Evolutionary conservation across 257 asterid species (phyloP).

Genomic region (Plectranthus barbatus): DNA sequence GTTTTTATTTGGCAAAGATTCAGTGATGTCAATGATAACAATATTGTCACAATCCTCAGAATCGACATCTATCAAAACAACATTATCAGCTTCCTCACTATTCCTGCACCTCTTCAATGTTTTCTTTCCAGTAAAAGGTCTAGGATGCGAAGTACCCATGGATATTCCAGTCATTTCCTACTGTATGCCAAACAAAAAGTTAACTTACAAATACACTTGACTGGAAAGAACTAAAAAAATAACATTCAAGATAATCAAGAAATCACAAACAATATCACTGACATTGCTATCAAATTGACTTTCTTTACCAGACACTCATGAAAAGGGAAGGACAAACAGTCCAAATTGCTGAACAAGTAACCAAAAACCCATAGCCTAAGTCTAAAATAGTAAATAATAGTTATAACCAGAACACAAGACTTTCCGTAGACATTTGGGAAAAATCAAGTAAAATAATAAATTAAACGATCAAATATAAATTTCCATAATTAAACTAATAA

Average conservation of each 20-base stretch:
- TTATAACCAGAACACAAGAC: not conserved
- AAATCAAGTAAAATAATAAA: not conserved
- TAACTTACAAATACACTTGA: conserved; percentile 6
- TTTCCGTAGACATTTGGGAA: not conserved
- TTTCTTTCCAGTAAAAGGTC: conserved; percentile 38
- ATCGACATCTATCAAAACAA: conserved; percentile 61
- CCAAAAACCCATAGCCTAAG: not conserved
- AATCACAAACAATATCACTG: not conserved
- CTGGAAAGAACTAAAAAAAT: not conserved
- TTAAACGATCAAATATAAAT: not conserved
- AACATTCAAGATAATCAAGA: not conserved
- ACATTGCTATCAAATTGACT: not conserved
- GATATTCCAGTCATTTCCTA: conserved; percentile 49
- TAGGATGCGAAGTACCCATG: conserved; percentile 28
- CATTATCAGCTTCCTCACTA: conserved; percentile 27
- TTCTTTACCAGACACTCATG: not conserved
- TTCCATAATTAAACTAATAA: not conserved
- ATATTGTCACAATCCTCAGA: conserved; percentile 34
- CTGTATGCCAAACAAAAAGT: conserved; percentile 18
- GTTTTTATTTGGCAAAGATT: conserved; percentile 29
- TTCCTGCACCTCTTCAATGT: conserved; percentile 41
- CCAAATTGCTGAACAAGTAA: not conserved
- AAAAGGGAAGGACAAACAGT: not conserved
- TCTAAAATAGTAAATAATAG: too few species aligned
- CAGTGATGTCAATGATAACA: conserved; percentile 58